A percentile compares a stretch with the other conserved stretches of the same genome.
Evolutionary conservation across 1,284 basidiomycete genomes (phyloP).

Genomic region (Austropuccinia psidii): DNA sequence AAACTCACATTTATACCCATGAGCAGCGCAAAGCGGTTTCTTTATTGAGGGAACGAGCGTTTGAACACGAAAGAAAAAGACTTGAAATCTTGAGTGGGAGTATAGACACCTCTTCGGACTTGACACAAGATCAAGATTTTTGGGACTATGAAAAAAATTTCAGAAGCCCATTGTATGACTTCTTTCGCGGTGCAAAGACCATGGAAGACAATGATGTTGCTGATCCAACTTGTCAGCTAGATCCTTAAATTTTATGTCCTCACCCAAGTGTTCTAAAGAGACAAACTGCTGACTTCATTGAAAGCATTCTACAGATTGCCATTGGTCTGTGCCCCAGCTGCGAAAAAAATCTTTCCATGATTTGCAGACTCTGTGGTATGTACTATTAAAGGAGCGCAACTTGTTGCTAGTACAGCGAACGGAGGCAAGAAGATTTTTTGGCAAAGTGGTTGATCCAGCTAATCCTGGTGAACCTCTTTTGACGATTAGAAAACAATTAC

Average conservation of each 20-base stretch:
- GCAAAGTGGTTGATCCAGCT: slow-evolving; percentile 25
- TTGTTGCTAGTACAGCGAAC: slow-evolving; percentile 76
- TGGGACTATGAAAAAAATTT: slow-evolving; percentile 35
- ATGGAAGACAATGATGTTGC: slow-evolving; percentile 29
- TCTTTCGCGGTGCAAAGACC: slow-evolving; percentile 20
- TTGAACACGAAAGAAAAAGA: slow-evolving; percentile 30
- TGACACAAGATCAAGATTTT: slow-evolving; percentile 24
- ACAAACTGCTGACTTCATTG: background rate
- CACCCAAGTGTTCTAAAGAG: background rate
- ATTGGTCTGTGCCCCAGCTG: slow-evolving; percentile 76
- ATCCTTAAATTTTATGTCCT: background rate
- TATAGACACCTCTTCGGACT: background rate
- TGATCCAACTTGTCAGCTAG: slow-evolving; percentile 26
- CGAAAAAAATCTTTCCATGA: slow-evolving; percentile 83
- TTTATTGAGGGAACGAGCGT: slow-evolving; percentile 10
- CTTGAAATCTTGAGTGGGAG: slow-evolving; percentile 9
- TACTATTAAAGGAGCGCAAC: slow-evolving; percentile 77
- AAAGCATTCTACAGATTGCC: slow-evolving; percentile 3
- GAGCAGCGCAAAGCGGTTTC: slow-evolving; percentile 25
- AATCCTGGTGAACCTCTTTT: slow-evolving; percentile 36
- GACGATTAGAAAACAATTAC: slow-evolving; percentile 23
- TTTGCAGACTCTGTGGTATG: slow-evolving; percentile 85
- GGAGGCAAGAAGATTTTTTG: slow-evolving; percentile 58
- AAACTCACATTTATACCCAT: slow-evolving; percentile 7
- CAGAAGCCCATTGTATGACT: slow-evolving; percentile 30